Evolutionary conservation across 116 monocot species (phyloP).

Genomic region (Papilionanthe hybrid): DNA sequence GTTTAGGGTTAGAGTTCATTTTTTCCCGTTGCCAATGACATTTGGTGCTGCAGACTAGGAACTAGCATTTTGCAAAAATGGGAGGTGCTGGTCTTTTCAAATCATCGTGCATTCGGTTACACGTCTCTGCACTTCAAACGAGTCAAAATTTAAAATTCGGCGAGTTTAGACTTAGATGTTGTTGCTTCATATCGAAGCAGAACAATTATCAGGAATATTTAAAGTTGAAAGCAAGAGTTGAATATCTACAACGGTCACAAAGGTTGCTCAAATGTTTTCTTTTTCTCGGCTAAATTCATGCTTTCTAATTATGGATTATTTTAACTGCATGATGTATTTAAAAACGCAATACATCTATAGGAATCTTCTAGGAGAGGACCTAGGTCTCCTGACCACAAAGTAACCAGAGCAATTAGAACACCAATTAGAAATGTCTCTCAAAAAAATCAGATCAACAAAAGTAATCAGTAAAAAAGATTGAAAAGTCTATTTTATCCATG

Average conservation of each 20-base stretch:
- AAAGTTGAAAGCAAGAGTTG: slow-evolving; percentile 19
- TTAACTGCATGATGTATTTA: neutral
- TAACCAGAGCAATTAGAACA: slow-evolving; percentile 56
- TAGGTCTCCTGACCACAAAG: slow-evolving; percentile 32
- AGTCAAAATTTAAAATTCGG: too few relatives aligned
- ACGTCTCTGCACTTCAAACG: too few relatives aligned
- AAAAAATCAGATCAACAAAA: slow-evolving; percentile 53
- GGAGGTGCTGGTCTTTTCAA: too few relatives aligned
- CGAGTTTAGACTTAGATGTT: slow-evolving; percentile 3
- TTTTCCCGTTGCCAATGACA: too few relatives aligned
- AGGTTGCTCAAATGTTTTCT: slow-evolving; percentile 11
- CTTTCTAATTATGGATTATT: neutral
- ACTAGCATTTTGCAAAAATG: too few relatives aligned
- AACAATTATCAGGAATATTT: slow-evolving; percentile 23
- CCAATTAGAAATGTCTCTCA: slow-evolving; percentile 51
- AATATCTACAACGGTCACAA: slow-evolving; percentile 23
- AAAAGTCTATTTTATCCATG: too few relatives aligned
- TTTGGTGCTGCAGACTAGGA: too few relatives aligned
- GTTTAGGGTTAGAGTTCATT: too few relatives aligned
- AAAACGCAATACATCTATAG: slow-evolving; percentile 12
- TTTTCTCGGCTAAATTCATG: neutral
- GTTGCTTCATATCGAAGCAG: slow-evolving; percentile 14
- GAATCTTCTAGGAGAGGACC: slow-evolving; percentile 62
- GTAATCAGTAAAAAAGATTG: slow-evolving; percentile 13
- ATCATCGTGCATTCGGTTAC: too few relatives aligned